phyloP scores from a whole-genome alignment of 208 protist species.

The Balamuthia mandrillaris region DNA sequence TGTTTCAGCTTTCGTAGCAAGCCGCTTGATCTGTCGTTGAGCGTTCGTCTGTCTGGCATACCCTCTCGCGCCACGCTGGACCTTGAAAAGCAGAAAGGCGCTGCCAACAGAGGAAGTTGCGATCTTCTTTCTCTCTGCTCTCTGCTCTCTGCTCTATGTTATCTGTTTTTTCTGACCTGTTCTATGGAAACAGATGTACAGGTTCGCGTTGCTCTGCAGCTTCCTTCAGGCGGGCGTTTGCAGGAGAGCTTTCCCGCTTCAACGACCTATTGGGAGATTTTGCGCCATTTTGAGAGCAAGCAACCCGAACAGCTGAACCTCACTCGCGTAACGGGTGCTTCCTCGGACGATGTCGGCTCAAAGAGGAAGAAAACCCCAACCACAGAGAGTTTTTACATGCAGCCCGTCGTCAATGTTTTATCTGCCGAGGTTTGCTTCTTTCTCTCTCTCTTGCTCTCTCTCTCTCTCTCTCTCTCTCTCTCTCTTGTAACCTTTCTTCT shows the following conservation, averaged over 20 bases:
- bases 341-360: not conserved
- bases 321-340: not conserved
- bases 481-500: not conserved
- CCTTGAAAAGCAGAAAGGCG: not conserved
- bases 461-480: not conserved
- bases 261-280: not conserved
- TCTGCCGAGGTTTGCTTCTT: not conserved
- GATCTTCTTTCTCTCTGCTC: not conserved
- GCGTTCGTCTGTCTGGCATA: not conserved
- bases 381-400: not conserved
- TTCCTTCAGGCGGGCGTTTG: not conserved
- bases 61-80: constrained; percentile 1
- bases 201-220: constrained; percentile 21
- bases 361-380: not conserved
- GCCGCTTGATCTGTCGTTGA: not conserved
- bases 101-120: not conserved
- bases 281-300: not conserved
- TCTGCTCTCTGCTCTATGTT: not conserved
- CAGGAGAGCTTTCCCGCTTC: not conserved
- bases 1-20: not conserved
- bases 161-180: no score
- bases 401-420: not conserved
- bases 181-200: not conserved
- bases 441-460: no score
- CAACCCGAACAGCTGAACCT: not conserved